phyloP scores from a whole-genome alignment of 116 monocot species.

The Iris pallida region DNA sequence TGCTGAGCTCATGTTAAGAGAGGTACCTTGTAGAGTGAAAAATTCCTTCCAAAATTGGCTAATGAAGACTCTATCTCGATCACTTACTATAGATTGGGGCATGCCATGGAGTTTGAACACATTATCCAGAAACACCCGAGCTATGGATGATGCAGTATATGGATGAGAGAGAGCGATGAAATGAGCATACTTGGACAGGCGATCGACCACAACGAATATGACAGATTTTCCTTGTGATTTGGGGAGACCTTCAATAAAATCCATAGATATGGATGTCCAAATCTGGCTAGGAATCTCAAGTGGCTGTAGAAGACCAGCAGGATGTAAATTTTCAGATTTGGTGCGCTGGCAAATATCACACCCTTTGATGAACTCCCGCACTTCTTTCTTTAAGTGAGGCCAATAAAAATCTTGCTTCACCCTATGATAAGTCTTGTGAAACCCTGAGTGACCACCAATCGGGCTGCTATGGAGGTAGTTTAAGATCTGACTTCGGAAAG shows the following conservation, averaged over 20 bases:
- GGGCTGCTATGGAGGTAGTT: background rate
- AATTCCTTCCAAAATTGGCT: background rate
- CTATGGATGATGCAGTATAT: background rate
- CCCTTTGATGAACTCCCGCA: background rate
- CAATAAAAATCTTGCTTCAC: constrained; percentile 3
- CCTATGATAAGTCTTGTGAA: constrained; percentile 6
- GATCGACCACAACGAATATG: background rate
- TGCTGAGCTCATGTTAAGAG: background rate
- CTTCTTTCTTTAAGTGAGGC: background rate
- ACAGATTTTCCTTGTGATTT: background rate
- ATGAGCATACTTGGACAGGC: background rate
- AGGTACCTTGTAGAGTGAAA: background rate
- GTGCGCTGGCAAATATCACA: constrained; percentile 5
- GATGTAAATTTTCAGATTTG: constrained; percentile 5
- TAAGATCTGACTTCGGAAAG: background rate
- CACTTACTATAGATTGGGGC: too few relatives aligned
- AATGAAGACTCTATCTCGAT: background rate
- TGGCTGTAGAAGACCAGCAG: constrained; percentile 14
- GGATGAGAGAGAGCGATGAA: background rate
- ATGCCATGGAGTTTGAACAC: too few relatives aligned
- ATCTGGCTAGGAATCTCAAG: background rate
- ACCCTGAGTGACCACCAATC: constrained; percentile 1
- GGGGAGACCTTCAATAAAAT: constrained; percentile 2
- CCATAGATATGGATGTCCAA: constrained; percentile 11
- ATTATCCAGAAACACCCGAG: background rate